phyloP scores from a whole-genome alignment of 148 eudicot genomes.

The Diospyros lotus region DNA sequence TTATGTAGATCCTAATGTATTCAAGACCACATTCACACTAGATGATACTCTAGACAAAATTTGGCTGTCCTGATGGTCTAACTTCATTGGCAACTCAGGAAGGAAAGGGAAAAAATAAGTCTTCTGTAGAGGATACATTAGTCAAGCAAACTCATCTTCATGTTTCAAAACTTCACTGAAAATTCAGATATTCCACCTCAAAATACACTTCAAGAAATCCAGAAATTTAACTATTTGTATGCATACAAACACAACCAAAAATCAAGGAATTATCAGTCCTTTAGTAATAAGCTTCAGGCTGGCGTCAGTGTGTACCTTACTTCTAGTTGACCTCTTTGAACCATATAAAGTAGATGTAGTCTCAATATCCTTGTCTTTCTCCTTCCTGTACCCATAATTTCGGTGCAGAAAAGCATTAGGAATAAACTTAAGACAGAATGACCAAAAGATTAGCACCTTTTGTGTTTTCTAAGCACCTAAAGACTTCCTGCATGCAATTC shows the following conservation, averaged over 20 bases:
- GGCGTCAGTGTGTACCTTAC: conserved; percentile 31
- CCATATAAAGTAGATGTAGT: conserved; percentile 19
- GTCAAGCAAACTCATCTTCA: neutral
- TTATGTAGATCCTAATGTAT: neutral
- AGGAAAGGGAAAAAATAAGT: neutral
- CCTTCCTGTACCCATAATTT: conserved; percentile 37
- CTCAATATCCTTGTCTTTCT: conserved; percentile 36
- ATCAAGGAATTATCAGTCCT: neutral
- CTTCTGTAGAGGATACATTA: neutral
- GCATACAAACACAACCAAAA: neutral
- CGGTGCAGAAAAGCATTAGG: neutral
- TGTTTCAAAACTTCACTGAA: neutral
- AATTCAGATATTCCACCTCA: neutral
- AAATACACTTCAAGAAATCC: neutral
- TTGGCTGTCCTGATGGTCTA: neutral
- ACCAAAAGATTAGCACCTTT: neutral
- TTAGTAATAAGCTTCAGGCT: conserved; percentile 6
- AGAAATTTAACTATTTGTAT: neutral
- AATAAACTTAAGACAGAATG: neutral
- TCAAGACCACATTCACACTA: too few relatives aligned
- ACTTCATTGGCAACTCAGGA: neutral
- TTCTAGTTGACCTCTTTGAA: conserved; percentile 33
- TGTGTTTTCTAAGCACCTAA: neutral
- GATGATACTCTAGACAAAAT: neutral
- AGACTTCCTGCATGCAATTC: neutral